Conservation (phyloP, 2,329 filamentous ascomycete species). For the Ilyonectria destructans region DNA sequence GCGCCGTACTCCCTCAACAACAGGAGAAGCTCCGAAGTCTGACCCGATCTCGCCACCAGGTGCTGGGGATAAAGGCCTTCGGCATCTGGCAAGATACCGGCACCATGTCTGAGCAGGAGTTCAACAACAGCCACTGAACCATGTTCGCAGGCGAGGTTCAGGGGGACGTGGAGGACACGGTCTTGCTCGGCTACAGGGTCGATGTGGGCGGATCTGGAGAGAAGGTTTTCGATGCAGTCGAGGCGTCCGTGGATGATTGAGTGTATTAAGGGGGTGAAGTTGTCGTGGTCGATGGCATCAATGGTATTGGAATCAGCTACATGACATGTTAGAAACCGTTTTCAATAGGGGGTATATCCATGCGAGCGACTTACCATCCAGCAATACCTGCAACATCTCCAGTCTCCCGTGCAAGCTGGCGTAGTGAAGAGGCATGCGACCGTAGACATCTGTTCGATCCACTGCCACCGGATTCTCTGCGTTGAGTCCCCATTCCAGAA, state of each 20-base stretch:
- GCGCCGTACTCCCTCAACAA: conserved; percentile 89
- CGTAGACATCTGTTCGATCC: conserved; percentile 91
- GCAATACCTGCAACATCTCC: conserved; percentile 83
- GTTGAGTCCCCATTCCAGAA: conserved; percentile 81
- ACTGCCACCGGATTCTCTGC: conserved; percentile 79
- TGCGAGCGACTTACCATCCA: conserved; percentile 71
- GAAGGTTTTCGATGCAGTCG: conserved; percentile 83
- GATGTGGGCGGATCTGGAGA: conserved; percentile 85
- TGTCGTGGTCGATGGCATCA: conserved; percentile 93
- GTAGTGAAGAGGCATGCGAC: conserved; percentile 93
- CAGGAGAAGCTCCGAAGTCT: conserved; percentile 84
- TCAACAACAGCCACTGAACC: conserved; percentile 89
- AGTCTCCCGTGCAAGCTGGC: conserved; percentile 94
- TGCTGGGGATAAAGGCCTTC: conserved; percentile 98
- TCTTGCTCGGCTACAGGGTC: conserved; percentile 90
- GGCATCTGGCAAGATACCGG: conserved; percentile 91
- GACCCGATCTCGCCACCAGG: conserved; percentile 90
- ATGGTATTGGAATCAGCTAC: conserved; percentile 82
- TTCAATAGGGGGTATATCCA: background rate
- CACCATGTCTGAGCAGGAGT: conserved; percentile 85
- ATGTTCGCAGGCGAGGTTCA: conserved; percentile 96
- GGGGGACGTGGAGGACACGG: conserved; percentile 92
- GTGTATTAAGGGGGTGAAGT: conserved; percentile 96
- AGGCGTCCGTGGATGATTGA: conserved; percentile 91
- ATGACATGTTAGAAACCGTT: conserved; percentile 28